Conservation (phyloP, 176 grass and related monocot genomes). For the Ampelocalamus luodianensis region DNA sequence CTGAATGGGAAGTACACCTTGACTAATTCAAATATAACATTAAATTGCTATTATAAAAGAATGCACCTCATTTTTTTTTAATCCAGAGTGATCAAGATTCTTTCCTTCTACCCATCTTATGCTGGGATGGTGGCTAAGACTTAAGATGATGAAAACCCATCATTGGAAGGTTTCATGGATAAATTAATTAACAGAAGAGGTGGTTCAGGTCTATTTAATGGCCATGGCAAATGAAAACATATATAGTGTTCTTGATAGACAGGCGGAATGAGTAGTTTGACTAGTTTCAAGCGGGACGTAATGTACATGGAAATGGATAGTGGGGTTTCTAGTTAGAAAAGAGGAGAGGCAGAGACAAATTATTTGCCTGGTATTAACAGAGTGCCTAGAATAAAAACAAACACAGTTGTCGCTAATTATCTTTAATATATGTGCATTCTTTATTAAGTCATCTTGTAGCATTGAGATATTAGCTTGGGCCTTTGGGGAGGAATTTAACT, state of each 20-base stretch:
- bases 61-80: not conserved
- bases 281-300: not conserved
- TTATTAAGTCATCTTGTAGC: not conserved
- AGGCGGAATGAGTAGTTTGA: not conserved
- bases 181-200: not conserved
- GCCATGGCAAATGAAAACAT: not conserved
- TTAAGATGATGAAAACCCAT: not conserved
- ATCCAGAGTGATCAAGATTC: not conserved
- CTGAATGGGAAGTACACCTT: not conserved
- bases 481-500: not conserved
- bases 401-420: not conserved
- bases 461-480: not conserved
- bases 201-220: not conserved
- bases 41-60: not conserved
- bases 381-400: not conserved
- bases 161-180: conserved; percentile 8
- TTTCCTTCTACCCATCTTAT: not conserved
- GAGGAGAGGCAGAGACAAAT: not conserved
- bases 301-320: not conserved
- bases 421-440: not conserved
- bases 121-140: not conserved
- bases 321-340: not conserved
- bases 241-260: not conserved
- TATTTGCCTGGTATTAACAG: not conserved
- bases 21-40: conserved; percentile 27